Evolutionary conservation across 2,329 filamentous ascomycete species (phyloP), one percentile per base, ranked within the genome.

Genomic region (Colletotrichum aenigma): DNA sequence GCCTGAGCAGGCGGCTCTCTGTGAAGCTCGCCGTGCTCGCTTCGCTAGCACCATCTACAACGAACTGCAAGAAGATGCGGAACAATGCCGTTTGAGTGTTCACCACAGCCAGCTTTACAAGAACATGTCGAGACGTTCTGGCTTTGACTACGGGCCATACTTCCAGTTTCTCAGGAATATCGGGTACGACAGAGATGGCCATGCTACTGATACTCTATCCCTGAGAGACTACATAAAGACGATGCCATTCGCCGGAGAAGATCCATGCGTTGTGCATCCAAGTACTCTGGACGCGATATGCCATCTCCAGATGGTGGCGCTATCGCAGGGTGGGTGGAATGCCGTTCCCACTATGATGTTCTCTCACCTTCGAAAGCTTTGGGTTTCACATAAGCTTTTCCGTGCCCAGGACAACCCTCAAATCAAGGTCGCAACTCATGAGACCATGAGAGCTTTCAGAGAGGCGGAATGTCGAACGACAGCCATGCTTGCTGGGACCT

Each of bases 211-310:
- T 13, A 70, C 21, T 3, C 66, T 67, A 60, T 36, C 43, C 6
- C 15, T 55, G 32, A 66, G 61, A 21, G 60, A 75, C 30, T 71
- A 66, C 15, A 18, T 38, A 4, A n/a, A 60, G 15, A 48, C 61
- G 24, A 77, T 78, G 77, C 16, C 65, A 6, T 67, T 76, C 4
- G 70, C 76, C 7, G 64, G 21, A 15, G 75, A 76, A 38, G 70
- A 71, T 12, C 68, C 75, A 8, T 76, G 76, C 18, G 68, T 75
- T 30, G 48, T 75, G 1, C 72, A 75, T 38, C 72, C 68, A 6
- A 75, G 32, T 10, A 71, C 72, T 1, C 32, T 75, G 6, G 67
- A 78, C 56, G 73, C 60, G 9, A 15, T 74, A 1, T 48, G 43
- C 24, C 71, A 74, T 24, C 38, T 70, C 6, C 71, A 74, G 38